These are phyloP conservation scores for Irpex sp. DNA, from an alignment of 1,284 basidiomycete genomes.

Conservation along the genomic window DNA sequence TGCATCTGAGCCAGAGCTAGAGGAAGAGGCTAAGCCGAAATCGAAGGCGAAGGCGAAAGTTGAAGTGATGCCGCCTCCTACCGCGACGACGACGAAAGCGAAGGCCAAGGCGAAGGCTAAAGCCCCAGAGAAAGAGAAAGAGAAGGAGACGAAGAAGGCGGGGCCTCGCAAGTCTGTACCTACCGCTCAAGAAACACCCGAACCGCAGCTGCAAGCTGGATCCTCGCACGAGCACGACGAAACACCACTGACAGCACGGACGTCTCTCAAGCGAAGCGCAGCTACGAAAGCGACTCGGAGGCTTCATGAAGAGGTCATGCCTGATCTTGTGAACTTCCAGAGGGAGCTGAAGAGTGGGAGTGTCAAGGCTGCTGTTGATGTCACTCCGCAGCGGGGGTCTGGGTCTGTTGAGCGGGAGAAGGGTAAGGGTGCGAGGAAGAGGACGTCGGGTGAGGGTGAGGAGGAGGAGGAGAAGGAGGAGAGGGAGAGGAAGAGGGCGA, in stretches of 20 bases:
- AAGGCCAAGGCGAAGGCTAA: constrained; percentile 3
- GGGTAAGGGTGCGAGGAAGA: constrained; percentile 16
- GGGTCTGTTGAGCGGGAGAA: constrained; percentile 10
- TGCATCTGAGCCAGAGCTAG: too few species aligned
- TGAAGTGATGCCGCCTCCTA: background rate
- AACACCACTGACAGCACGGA: background rate
- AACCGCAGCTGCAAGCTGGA: too few species aligned
- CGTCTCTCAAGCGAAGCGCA: constrained; percentile 48
- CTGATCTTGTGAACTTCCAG: constrained; percentile 68
- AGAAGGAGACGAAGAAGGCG: background rate
- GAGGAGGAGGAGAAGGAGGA: constrained; percentile 22
- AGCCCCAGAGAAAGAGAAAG: background rate
- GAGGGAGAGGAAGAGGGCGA: constrained; percentile 18
- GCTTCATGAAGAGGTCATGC: constrained; percentile 69
- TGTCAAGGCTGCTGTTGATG: constrained; percentile 24
- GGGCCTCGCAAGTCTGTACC: background rate
- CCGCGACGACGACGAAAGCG: constrained; percentile 7
- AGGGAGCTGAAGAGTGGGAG: constrained; percentile 51
- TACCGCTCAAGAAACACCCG: background rate
- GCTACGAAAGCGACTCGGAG: constrained; percentile 61
- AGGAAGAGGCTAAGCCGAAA: too few species aligned
- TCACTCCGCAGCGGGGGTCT: constrained; percentile 7
- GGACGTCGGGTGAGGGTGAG: too few species aligned
- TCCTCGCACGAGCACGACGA: too few species aligned
- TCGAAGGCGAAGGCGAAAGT: background rate